phyloP scores from a whole-genome alignment of 176 grass and related monocot genomes.

The Rhynchospora tenuis region DNA sequence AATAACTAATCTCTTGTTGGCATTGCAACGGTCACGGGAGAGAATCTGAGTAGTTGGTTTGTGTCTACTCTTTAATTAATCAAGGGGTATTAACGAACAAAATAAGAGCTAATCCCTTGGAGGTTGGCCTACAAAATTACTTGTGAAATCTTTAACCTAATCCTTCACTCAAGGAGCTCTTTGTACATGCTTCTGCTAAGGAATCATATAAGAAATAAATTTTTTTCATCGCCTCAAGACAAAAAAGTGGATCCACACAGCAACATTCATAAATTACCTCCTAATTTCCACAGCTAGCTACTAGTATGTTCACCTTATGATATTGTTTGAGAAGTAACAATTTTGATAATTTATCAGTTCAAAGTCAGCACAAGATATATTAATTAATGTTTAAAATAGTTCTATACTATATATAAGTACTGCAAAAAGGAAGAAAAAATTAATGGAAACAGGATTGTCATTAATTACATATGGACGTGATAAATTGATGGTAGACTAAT shows the following conservation, averaged over 20 bases:
- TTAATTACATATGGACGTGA: too few species aligned
- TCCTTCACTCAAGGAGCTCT: slow-evolving; percentile 17
- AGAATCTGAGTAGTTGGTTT: slow-evolving; percentile 17
- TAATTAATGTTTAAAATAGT: slow-evolving; percentile 11
- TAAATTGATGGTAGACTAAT: too few species aligned
- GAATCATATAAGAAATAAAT: not conserved
- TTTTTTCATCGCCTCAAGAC: not conserved
- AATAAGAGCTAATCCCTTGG: not conserved
- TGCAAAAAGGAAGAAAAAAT: too few species aligned
- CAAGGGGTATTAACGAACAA: slow-evolving; percentile 8
- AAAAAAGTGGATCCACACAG: not conserved
- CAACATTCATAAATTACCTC: not conserved
- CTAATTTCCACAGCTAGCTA: not conserved
- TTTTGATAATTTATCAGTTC: not conserved
- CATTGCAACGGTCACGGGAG: slow-evolving; percentile 23
- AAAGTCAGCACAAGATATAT: slow-evolving; percentile 6
- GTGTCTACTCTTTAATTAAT: slow-evolving; percentile 24
- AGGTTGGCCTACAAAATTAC: slow-evolving; percentile 27
- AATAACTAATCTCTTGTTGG: slow-evolving; percentile 8
- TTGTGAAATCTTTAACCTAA: slow-evolving; percentile 18
- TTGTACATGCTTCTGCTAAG: not conserved
- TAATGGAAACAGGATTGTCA: too few species aligned
- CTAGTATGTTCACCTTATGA: not conserved
- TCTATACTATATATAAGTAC: not conserved
- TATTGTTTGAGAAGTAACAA: slow-evolving; percentile 12